phyloP scores from a whole-genome alignment of 805 yeast genomes.

The Yarrowia sp. region DNA sequence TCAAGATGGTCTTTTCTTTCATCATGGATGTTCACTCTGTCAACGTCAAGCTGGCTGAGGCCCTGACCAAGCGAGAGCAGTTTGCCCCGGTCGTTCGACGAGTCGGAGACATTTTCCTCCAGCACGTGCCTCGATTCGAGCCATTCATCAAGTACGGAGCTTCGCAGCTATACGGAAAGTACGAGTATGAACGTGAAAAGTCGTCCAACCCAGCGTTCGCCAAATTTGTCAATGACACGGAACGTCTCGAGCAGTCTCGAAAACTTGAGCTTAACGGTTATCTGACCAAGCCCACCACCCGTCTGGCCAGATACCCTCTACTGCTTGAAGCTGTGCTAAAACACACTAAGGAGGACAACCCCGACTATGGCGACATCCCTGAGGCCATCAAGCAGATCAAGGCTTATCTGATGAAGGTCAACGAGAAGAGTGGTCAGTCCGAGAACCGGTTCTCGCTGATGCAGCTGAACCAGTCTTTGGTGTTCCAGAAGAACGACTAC shows the following conservation, averaged over 20 bases:
- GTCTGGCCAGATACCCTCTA: conserved; percentile 92
- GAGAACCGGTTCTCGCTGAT: conserved; percentile 88
- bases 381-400: conserved; percentile 74
- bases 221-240: conserved; percentile 88
- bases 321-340: conserved; percentile 78
- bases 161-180: conserved; percentile 90
- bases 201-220: conserved; percentile 86
- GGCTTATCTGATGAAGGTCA: conserved; percentile 70
- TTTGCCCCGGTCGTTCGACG: conserved; percentile 78
- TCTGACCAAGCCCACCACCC: conserved; percentile 89
- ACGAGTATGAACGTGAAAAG: conserved; percentile 91
- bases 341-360: conserved; percentile 69
- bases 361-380: conserved; percentile 64
- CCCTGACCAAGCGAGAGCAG: conserved; percentile 81
- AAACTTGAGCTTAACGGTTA: conserved; percentile 91
- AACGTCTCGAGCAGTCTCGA: conserved; percentile 76
- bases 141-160: conserved; percentile 94
- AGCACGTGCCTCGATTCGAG: conserved; percentile 80
- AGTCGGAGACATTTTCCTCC: conserved; percentile 83
- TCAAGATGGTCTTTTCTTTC: conserved; percentile 86
- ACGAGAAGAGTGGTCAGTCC: conserved; percentile 87
- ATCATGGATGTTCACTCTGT: conserved; percentile 82
- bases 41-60: conserved; percentile 82
- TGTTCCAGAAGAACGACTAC: conserved; percentile 76
- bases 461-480: conserved; percentile 78